Conservation (phyloP, 2,329 filamentous ascomycete genomes). For the Fusarium globosum region DNA sequence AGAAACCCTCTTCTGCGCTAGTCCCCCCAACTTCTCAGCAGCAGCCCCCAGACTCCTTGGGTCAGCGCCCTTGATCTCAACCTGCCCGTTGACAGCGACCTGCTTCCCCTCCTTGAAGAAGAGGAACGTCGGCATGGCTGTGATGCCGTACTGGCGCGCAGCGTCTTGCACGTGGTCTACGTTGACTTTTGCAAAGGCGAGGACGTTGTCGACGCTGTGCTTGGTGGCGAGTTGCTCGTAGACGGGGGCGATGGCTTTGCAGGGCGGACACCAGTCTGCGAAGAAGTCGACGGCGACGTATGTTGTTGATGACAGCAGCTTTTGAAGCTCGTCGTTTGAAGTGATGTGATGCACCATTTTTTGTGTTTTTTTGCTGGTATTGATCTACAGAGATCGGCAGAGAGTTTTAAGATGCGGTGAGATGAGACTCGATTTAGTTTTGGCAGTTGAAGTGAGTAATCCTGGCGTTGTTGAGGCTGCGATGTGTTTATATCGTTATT, state of each 20-base stretch:
- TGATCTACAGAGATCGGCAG: conserved; percentile 14
- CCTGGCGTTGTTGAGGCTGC: neutral
- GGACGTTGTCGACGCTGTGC: conserved; percentile 56
- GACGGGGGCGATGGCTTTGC: conserved; percentile 60
- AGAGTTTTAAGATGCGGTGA: neutral
- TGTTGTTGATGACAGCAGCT: conserved; percentile 53
- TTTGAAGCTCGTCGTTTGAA: conserved; percentile 49
- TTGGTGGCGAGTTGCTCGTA: conserved; percentile 50
- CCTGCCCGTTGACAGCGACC: conserved; percentile 46
- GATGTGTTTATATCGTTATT: conserved; percentile 14
- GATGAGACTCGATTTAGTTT: neutral
- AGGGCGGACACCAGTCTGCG: conserved; percentile 63
- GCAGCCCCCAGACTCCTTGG: conserved; percentile 47
- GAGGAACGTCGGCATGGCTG: conserved; percentile 94
- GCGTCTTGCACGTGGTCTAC: conserved; percentile 84
- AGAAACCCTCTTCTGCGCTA: conserved; percentile 49
- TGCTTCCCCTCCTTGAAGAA: conserved; percentile 76
- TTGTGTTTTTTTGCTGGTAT: neutral
- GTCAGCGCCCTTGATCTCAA: conserved; percentile 51
- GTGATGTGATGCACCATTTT: conserved; percentile 47
- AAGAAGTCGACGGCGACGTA: conserved; percentile 62
- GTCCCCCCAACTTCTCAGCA: conserved; percentile 51
- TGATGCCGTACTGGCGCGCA: conserved; percentile 79
- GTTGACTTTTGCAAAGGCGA: conserved; percentile 90
- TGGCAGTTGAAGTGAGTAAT: neutral